phyloP scores from a whole-genome alignment of 352 stramenopile genomes.

The Elongisporangium undulatum region DNA sequence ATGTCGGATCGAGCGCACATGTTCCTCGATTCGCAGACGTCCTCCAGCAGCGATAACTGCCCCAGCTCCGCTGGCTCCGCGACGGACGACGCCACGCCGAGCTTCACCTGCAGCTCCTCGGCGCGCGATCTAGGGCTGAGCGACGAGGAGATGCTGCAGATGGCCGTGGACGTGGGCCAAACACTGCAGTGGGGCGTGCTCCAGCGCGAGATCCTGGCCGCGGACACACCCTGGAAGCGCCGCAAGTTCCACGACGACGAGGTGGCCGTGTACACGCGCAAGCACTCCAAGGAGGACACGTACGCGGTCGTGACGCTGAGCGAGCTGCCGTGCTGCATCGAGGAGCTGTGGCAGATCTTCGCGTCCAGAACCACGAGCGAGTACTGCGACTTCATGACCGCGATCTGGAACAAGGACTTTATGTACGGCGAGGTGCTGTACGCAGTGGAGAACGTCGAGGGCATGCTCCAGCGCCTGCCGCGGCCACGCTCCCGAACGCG shows the following conservation, averaged over 20 bases:
- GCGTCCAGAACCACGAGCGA: not conserved
- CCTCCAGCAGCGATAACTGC: not conserved
- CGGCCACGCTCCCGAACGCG: not conserved
- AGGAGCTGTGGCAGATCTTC: not conserved
- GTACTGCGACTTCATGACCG: not conserved
- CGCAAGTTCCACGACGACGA: not conserved
- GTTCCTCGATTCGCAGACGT: not conserved
- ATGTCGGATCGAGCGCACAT: not conserved
- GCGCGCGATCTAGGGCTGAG: not conserved
- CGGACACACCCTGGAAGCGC: not conserved
- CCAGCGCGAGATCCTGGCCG: not conserved
- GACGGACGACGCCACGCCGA: not conserved
- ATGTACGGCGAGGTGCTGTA: not conserved
- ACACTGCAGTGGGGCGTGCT: not conserved
- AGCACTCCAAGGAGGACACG: not conserved
- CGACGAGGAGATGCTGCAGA: not conserved
- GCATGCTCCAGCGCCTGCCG: not conserved
- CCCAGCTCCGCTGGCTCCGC: not conserved
- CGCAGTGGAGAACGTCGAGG: not conserved
- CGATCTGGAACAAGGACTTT: not conserved
- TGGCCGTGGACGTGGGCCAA: not conserved
- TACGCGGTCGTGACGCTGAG: not conserved
- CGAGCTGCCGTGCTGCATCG: not conserved
- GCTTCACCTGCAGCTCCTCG: not conserved
- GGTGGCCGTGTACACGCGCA: not conserved